phyloP scores from a whole-genome alignment of 2,329 filamentous ascomycete genomes.

The Colletotrichum lentis region DNA sequence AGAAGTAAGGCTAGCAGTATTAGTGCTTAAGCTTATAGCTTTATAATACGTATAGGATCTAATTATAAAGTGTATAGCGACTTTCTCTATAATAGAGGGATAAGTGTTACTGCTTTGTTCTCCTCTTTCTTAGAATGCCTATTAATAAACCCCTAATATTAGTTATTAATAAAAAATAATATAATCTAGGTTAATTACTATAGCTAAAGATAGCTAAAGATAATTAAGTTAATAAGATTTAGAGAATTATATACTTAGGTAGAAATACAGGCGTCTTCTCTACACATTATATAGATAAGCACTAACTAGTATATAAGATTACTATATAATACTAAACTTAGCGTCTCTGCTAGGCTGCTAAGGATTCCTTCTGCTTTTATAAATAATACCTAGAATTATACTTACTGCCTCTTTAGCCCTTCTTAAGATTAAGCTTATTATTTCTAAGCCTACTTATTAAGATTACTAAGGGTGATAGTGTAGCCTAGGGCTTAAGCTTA shows the following conservation, averaged over 20 bases:
- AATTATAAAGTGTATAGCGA: neutral
- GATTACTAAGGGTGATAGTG: slow-evolving; percentile 9
- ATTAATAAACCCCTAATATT: neutral
- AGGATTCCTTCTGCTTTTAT: neutral
- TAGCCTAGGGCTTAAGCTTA: neutral
- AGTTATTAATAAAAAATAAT: neutral
- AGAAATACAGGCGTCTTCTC: slow-evolving; percentile 9
- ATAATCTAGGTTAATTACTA: neutral
- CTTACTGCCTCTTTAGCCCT: neutral
- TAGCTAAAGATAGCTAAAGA: neutral
- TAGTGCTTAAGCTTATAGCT: slow-evolving; percentile 1
- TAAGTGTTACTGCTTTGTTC: neutral
- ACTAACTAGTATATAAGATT: neutral
- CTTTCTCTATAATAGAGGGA: neutral
- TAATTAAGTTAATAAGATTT: neutral
- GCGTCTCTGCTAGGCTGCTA: neutral
- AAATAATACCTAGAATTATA: neutral
- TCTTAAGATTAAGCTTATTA: neutral
- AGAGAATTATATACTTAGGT: neutral
- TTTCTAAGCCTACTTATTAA: neutral
- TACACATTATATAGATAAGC: neutral
- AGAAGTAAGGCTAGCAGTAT: neutral
- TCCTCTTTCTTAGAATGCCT: neutral
- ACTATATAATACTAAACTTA: neutral
- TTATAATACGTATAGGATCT: neutral